Conservation (phyloP, 2,329 filamentous ascomycete genomes). For the Bipolaris gigantea region DNA sequence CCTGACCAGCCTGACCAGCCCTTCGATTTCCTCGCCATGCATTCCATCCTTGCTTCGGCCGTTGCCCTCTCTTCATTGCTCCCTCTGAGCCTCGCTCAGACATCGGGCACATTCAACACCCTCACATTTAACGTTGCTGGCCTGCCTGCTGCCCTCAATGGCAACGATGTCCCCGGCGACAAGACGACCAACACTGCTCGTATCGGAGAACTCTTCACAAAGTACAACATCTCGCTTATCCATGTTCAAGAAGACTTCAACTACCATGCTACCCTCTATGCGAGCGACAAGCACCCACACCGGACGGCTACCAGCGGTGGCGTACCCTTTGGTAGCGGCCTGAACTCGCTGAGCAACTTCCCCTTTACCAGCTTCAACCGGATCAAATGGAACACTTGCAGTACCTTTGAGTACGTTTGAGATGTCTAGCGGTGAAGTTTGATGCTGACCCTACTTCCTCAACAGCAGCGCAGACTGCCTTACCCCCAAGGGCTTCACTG, state of each 20-base stretch:
- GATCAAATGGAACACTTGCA: slow-evolving; percentile 63
- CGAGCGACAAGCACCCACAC: slow-evolving; percentile 60
- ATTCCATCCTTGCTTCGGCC: slow-evolving; percentile 6
- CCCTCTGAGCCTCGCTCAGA: slow-evolving; percentile 20
- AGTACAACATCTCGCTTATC: slow-evolving; percentile 63
- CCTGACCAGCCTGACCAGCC: not conserved
- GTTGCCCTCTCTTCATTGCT: slow-evolving; percentile 13
- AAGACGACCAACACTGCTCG: slow-evolving; percentile 60
- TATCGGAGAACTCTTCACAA: slow-evolving; percentile 60
- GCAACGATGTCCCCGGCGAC: slow-evolving; percentile 64
- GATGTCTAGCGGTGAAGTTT: not conserved
- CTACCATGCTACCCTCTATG: slow-evolving; percentile 64
- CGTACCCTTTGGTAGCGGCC: slow-evolving; percentile 63
- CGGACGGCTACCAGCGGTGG: slow-evolving; percentile 68
- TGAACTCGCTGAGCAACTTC: slow-evolving; percentile 66
- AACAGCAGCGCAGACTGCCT: slow-evolving; percentile 61
- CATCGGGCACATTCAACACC: slow-evolving; percentile 53
- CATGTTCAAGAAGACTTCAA: slow-evolving; percentile 72
- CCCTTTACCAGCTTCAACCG: slow-evolving; percentile 60
- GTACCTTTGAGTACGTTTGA: slow-evolving; percentile 41
- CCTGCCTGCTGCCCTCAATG: slow-evolving; percentile 59
- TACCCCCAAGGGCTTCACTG: slow-evolving; percentile 71
- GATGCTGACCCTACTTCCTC: not conserved
- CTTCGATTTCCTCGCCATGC: slow-evolving; percentile 14
- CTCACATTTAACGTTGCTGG: slow-evolving; percentile 64